A percentile compares a stretch with the other conserved stretches of the same genome.
Conservation (phyloP, 2,329 filamentous ascomycete genomes). For the Chaetothyriales sp. region DNA sequence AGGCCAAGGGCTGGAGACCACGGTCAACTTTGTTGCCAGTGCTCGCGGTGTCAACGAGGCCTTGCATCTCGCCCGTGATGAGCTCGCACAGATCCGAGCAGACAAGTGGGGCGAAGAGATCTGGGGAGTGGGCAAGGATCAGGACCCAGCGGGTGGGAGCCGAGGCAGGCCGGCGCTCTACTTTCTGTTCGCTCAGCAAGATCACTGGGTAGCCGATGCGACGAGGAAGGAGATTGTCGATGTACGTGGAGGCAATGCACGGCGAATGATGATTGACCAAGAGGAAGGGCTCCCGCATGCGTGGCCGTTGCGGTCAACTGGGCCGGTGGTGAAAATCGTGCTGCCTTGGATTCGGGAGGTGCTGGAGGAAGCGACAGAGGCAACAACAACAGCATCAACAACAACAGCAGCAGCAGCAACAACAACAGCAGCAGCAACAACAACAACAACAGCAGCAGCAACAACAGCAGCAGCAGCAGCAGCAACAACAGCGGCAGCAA, state of each 20-base stretch:
- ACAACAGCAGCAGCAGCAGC: too few species aligned
- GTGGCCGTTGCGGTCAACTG: slow-evolving; percentile 41
- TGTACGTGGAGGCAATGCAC: slow-evolving; percentile 24
- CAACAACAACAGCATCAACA: slow-evolving; percentile 2
- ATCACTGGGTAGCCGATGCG: slow-evolving; percentile 49
- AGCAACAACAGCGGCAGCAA: neutral
- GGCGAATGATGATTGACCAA: slow-evolving; percentile 42
- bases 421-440: neutral
- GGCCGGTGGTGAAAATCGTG: slow-evolving; percentile 39
- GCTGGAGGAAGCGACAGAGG: slow-evolving; percentile 4
- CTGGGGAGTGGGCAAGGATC: slow-evolving; percentile 37
- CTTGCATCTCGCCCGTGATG: slow-evolving; percentile 44
- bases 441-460: neutral
- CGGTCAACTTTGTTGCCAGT: slow-evolving; percentile 38
- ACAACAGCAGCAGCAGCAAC: neutral
- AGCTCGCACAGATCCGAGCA: slow-evolving; percentile 42
- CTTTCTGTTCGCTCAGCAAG: slow-evolving; percentile 46
- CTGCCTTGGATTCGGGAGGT: slow-evolving; percentile 36
- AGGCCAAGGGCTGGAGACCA: slow-evolving; percentile 33
- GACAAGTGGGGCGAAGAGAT: slow-evolving; percentile 47
- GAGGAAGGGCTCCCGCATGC: slow-evolving; percentile 42
- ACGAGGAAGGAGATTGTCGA: slow-evolving; percentile 43
- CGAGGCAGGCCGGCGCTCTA: slow-evolving; percentile 29
- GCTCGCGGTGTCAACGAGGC: slow-evolving; percentile 39
- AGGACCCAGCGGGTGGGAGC: neutral